Base-by-base conservation (phyloP, 495 filamentous ascomycete species). In the Penicillium antarcticum region DNA sequence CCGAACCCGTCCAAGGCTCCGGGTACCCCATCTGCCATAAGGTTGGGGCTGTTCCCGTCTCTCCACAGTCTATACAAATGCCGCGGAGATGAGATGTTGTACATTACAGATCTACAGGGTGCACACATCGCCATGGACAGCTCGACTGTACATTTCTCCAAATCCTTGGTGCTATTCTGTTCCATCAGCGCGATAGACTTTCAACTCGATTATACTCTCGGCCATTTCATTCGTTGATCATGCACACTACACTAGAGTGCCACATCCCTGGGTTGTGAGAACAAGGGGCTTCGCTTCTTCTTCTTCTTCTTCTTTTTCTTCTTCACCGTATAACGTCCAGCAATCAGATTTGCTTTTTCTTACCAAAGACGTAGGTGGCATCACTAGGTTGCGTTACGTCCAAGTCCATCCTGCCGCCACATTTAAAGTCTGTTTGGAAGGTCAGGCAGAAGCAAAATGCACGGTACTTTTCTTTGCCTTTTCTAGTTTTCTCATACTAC, bases 31-130 rank as follows among this genome's bases (percentile, higher is more conserved):
- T 45, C 45, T 34, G 44, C 53, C 53, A 52, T 48, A 53, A 57
- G 55, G 50, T 57, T 57, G 54, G 53, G 53, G 41, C 53, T 56
- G 49, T 53, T 53, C 35, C 42, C 50, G 47, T 46, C 50, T 46
- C 36, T 52, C 42, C 35, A 52, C 48, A 14, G 10, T 35, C 21
- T 19, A 18, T 19, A 33, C 7, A 33, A 10, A 29, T 29, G 26
- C 37, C 42, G 24, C 14, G 45, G 34, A 36, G 24, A 37, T 37
- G 35, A 37, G 2, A 37, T 29, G 26, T 29, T 29, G 8, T 29
- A 29, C 26, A 29, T 29, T 7, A 29, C 26, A 29, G 26, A 29
- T 29, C 26, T 8, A 29, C 26, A 29, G 26, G 26, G 26, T 29
- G 8, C 8, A 29, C 26, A 29, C 26, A 29, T 29, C 5, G 6